Percentiles rank a stretch among this genome's conserved stretches.
phyloP scores from a whole-genome alignment of 192 early-diverging fungal genomes.

The Phycomyces blakesleeanus region DNA sequence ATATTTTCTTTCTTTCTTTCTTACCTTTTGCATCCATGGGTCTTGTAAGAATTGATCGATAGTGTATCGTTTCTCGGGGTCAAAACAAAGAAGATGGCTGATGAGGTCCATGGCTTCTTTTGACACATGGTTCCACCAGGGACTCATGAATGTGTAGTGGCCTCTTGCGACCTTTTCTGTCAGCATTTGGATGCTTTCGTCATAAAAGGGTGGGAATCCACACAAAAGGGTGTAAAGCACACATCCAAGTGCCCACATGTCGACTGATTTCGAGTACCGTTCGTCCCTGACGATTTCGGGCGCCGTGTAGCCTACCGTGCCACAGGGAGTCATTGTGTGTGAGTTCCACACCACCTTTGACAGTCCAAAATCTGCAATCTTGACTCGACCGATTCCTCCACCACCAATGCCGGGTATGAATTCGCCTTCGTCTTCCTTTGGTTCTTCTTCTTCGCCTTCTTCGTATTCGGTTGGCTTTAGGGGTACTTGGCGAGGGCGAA shows the following conservation, averaged over 20 bases:
- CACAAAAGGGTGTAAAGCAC: conserved; percentile 79
- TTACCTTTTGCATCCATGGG: conserved; percentile 57
- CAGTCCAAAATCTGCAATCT: conserved; percentile 89
- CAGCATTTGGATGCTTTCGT: conserved; percentile 71
- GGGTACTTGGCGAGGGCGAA: conserved; percentile 35
- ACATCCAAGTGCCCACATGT: conserved; percentile 86
- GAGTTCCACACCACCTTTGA: conserved; percentile 84
- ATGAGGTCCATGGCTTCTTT: conserved; percentile 70
- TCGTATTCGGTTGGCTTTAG: too few species aligned
- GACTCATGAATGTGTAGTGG: conserved; percentile 78
- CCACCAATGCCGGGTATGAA: conserved; percentile 73
- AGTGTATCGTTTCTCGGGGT: conserved; percentile 70
- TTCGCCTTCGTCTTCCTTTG: conserved; percentile 71
- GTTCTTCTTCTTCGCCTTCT: conserved; percentile 62
- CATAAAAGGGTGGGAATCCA: conserved; percentile 83
- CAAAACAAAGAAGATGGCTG: conserved; percentile 59
- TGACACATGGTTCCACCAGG: conserved; percentile 90
- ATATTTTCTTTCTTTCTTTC: too few species aligned
- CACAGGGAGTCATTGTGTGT: conserved; percentile 85
- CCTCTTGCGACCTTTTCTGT: conserved; percentile 85
- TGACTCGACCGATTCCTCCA: conserved; percentile 81
- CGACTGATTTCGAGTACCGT: conserved; percentile 76
- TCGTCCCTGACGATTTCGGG: conserved; percentile 87
- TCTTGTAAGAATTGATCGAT: conserved; percentile 79
- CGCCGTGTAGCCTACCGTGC: conserved; percentile 89